Conservation (phyloP, 306 rosid genomes). For the Cucurbita pepo region DNA sequence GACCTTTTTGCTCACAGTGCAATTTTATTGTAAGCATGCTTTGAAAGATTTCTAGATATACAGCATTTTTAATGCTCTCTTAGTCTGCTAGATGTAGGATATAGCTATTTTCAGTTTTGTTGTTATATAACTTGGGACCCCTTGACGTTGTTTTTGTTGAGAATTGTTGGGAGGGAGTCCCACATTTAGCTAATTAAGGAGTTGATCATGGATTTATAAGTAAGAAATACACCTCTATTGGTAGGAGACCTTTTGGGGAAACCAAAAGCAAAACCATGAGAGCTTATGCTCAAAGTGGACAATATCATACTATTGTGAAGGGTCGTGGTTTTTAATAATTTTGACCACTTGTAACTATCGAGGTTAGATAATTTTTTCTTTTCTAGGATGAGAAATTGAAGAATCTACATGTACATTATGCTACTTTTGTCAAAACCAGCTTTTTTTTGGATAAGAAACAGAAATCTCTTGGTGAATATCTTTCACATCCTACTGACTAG, state of each 20-base stretch:
- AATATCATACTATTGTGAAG: too few relatives aligned
- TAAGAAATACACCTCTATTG: too few relatives aligned
- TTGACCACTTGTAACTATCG: not conserved
- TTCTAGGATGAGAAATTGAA: not conserved
- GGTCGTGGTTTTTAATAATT: too few relatives aligned
- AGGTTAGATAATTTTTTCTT: not conserved
- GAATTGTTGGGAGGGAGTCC: too few relatives aligned
- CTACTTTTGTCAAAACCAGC: not conserved
- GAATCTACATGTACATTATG: not conserved
- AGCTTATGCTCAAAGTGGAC: too few relatives aligned
- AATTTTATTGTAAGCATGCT: not conserved
- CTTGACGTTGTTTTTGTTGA: not conserved
- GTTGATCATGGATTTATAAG: too few relatives aligned
- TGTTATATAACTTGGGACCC: not conserved
- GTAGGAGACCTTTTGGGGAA: too few relatives aligned
- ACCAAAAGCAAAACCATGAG: too few relatives aligned
- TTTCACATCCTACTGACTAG: conserved; percentile 2
- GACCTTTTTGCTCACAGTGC: conserved; percentile 2
- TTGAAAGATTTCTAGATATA: not conserved
- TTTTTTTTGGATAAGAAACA: not conserved
- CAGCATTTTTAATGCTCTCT: not conserved
- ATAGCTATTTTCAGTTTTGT: not conserved
- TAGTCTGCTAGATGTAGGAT: not conserved
- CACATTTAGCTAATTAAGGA: too few relatives aligned
- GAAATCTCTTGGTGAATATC: not conserved